Conservation (phyloP, 2,329 filamentous ascomycete genomes). For the Paecilomyces formosus region DNA sequence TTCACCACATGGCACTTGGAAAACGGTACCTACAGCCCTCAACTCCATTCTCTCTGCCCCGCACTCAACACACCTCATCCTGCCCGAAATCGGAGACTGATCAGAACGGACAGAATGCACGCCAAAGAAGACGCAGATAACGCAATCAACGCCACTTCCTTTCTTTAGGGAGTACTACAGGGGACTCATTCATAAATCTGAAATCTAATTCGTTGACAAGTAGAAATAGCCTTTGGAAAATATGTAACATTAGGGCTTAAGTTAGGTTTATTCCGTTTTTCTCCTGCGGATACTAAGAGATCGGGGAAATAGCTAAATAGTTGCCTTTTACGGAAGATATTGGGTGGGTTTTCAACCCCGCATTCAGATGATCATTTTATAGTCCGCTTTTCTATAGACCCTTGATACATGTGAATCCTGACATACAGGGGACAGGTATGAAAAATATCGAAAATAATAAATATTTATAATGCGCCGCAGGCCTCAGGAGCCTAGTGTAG, state of each 20-base stretch:
- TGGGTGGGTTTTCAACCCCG: no score
- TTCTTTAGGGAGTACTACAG: not conserved
- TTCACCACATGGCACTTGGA: not conserved
- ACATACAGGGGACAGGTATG: no score
- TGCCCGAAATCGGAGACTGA: not conserved
- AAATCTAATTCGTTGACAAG: not conserved
- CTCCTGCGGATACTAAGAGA: no score
- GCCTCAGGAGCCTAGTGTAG: not conserved
- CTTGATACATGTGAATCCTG: no score
- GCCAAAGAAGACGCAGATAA: not conserved
- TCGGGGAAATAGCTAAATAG: no score
- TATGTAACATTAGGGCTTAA: no score
- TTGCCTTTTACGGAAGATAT: no score
- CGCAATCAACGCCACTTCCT: not conserved
- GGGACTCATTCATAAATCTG: not conserved
- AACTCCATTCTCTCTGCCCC: not conserved
- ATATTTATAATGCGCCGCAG: not conserved
- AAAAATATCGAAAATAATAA: no score
- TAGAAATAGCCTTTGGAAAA: no score
- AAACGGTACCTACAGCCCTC: not conserved
- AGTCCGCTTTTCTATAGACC: no score
- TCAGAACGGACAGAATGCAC: not conserved
- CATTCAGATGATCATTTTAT: no score
- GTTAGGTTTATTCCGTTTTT: no score
- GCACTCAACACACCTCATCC: not conserved